Conservation (phyloP, 2,329 filamentous ascomycete genomes). For the Coniella lustricola region DNA sequence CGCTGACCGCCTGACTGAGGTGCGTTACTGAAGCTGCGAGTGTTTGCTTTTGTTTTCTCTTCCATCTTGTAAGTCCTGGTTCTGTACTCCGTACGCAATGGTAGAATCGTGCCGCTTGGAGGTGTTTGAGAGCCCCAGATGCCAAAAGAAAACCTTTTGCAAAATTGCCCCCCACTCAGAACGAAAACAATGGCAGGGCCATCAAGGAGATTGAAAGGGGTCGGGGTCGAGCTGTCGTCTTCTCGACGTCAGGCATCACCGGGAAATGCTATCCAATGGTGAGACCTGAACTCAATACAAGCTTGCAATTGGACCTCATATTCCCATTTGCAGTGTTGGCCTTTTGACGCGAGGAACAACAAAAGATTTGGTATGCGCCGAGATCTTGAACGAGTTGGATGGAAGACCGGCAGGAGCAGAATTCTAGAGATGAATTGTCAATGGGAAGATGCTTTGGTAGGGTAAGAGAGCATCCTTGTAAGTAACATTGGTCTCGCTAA, state of each 20-base stretch:
- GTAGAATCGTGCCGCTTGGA: conserved; percentile 1
- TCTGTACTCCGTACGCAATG: neutral
- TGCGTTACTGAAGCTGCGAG: neutral
- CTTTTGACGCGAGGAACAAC: neutral
- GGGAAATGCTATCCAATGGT: conserved; percentile 5
- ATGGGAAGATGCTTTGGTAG: neutral
- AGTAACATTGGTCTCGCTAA: neutral
- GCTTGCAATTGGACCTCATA: conserved; percentile 1
- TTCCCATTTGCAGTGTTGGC: too few species aligned
- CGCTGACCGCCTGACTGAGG: neutral
- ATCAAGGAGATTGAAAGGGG: neutral
- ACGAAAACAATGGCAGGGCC: neutral
- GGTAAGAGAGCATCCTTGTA: neutral
- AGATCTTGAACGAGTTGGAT: neutral
- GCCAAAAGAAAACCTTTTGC: neutral
- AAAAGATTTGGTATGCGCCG: neutral
- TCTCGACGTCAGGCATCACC: conserved; percentile 9
- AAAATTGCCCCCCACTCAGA: neutral
- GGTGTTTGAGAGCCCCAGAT: neutral
- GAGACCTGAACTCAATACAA: conserved; percentile 6
- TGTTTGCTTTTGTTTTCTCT: conserved; percentile 9
- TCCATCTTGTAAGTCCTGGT: neutral
- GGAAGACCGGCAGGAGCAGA: neutral
- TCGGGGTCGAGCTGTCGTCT: neutral
- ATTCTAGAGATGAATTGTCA: conserved; percentile 1